Evolutionary conservation across 2,329 filamentous ascomycete species (phyloP), one percentile per base, ranked within the genome.

Genomic region (Clarireedia paspali): DNA sequence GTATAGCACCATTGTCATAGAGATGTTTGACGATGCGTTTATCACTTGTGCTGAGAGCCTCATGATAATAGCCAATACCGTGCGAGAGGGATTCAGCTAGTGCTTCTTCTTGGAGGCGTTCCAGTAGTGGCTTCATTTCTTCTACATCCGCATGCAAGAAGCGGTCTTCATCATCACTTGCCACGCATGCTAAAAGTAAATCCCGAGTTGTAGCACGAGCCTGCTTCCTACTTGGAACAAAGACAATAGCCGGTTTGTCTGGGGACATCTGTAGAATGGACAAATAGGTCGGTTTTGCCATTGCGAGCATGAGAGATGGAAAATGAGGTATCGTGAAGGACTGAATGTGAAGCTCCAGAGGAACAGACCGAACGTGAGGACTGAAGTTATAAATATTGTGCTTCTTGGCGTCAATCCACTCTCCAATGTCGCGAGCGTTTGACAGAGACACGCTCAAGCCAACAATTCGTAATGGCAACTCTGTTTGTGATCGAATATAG

Each of bases 351-450:
- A 99, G 81, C 70, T 97, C 92, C 34, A 99, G 76, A 23, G 92
- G 91, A 17, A 96, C 84, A 1, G 91, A 88, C 56, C 95, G 86
- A 59, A 92, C 85, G 67, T 92, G 87, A 2, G 94, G 94, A 65
- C 90, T 96, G 75, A 99, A 99, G 74, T 99, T 99, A 79, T 92
- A 99, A 61, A 96, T 96, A 49, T 94, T 95, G 70, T 99, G 94
- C 76, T 96, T 97, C 71, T 85, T 95, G 6, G 92, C 94, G 63
- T 95, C 94, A 63, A 99, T 91, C 94, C 94, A 99, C 73, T 96
- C 94, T 51, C 92, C 92, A 65, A 99, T 82, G 66, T 99, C 94
- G 57, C 91, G 83, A 50, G 92, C 91, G 69, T 96, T 97, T 5
- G 94, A 86, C 23, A 99, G 78, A 24, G 94, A 95, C 27, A 96